Conservation (phyloP, 192 early-diverging fungal species). For the Mortierella hygrophila region DNA sequence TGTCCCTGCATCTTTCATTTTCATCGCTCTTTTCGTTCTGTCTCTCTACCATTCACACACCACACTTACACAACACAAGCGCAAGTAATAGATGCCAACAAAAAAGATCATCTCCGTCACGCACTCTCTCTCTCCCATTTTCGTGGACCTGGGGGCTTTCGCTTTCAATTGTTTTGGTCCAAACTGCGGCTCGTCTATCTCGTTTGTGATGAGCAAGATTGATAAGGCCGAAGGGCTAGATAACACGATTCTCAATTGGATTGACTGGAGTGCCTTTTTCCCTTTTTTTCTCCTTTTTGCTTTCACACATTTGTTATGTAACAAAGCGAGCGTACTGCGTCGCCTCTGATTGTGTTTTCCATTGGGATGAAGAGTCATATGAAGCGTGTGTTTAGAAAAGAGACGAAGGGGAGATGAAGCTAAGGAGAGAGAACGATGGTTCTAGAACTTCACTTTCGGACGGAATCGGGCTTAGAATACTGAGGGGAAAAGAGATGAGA, state of each 20-base stretch:
- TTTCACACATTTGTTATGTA: neutral
- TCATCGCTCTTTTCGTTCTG: neutral
- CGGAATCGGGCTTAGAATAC: neutral
- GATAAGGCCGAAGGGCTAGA: neutral
- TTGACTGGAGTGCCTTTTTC: neutral
- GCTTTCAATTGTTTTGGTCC: neutral
- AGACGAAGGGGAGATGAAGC: neutral
- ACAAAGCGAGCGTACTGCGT: neutral
- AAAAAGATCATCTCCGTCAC: neutral
- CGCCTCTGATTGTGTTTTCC: neutral
- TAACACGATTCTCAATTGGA: neutral
- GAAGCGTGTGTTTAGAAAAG: slow-evolving; percentile 3
- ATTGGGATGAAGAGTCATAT: neutral
- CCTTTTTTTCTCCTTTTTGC: neutral
- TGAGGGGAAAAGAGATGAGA: neutral
- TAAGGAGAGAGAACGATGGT: neutral
- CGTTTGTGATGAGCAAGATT: neutral
- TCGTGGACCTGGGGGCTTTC: neutral
- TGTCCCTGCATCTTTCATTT: slow-evolving; percentile 17
- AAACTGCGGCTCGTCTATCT: neutral
- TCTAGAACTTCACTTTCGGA: neutral
- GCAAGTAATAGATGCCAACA: slow-evolving; percentile 68
- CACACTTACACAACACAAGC: neutral
- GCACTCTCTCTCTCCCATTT: neutral
- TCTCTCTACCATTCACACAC: neutral